Evolutionary conservation across 805 yeast genomes (phyloP).

Genomic region (Metschnikowia kofuensis): DNA sequence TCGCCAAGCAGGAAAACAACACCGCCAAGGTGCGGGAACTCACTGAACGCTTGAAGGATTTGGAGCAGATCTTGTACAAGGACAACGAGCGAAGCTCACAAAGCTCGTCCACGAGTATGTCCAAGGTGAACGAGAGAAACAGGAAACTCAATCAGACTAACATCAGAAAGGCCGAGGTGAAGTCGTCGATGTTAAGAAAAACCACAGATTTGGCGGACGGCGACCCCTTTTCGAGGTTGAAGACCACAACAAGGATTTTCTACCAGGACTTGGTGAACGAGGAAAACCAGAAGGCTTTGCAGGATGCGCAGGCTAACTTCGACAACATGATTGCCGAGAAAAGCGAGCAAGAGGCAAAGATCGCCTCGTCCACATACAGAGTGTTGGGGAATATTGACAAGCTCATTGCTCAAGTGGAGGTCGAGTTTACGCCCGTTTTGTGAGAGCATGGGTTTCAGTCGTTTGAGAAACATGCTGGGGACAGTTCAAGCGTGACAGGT

Average conservation of each 20-base stretch:
- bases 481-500: too few relatives aligned
- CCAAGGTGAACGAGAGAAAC: slow-evolving; percentile 80
- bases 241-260: slow-evolving; percentile 82
- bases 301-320: slow-evolving; percentile 48
- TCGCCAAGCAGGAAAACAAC: slow-evolving; percentile 63
- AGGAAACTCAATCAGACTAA: slow-evolving; percentile 74
- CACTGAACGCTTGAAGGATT: slow-evolving; percentile 37
- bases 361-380: slow-evolving; percentile 53
- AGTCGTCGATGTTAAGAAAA: slow-evolving; percentile 55
- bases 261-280: slow-evolving; percentile 57
- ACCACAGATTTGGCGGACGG: slow-evolving; percentile 43
- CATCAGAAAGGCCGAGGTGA: slow-evolving; percentile 75
- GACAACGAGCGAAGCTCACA: slow-evolving; percentile 31
- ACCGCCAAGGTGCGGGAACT: slow-evolving; percentile 25
- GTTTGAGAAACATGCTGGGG: too few relatives aligned
- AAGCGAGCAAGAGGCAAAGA: slow-evolving; percentile 42
- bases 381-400: slow-evolving; percentile 57
- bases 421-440: slow-evolving; percentile 21
- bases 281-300: slow-evolving; percentile 58
- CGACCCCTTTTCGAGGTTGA: slow-evolving; percentile 87
- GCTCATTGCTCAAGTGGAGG: slow-evolving; percentile 43
- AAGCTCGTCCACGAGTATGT: slow-evolving; percentile 46
- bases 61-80: slow-evolving; percentile 46
- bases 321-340: slow-evolving; percentile 38
- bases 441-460: too few relatives aligned